Conservation (phyloP, 202 grass and related monocot genomes). For the Elaeis oleifera region DNA sequence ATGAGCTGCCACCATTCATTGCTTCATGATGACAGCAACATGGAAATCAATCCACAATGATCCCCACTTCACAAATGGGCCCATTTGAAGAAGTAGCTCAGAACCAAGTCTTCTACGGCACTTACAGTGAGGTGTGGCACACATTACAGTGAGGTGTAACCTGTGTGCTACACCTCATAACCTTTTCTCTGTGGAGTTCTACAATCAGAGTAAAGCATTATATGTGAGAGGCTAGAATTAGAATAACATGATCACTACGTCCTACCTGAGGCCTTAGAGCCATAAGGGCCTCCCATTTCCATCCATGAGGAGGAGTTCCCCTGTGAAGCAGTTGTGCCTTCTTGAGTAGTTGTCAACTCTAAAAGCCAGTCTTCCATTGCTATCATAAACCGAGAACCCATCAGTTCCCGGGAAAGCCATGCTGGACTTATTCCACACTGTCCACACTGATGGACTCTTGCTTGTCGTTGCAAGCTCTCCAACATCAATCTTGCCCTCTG, state of each 20-base stretch:
- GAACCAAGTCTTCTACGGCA: too few relatives aligned
- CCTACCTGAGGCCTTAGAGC: conserved; percentile 42
- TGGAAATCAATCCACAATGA: too few relatives aligned
- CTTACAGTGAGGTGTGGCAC: too few relatives aligned
- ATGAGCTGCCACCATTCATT: too few relatives aligned
- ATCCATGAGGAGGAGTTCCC: conserved; percentile 58
- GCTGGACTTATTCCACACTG: conserved; percentile 71
- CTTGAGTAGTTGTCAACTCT: conserved; percentile 77
- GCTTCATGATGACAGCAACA: too few relatives aligned
- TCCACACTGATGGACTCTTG: conserved; percentile 26
- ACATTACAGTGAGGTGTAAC: too few relatives aligned
- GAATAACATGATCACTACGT: background rate
- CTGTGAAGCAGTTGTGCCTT: conserved; percentile 41
- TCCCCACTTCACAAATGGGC: too few relatives aligned
- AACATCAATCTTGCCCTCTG: conserved; percentile 6
- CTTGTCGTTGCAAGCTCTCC: background rate
- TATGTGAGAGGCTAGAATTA: too few relatives aligned
- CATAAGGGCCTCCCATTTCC: conserved; percentile 34
- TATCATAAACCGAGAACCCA: conserved; percentile 58
- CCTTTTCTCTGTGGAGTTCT: too few relatives aligned
- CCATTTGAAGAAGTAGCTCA: too few relatives aligned
- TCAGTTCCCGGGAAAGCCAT: conserved; percentile 74
- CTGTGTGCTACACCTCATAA: too few relatives aligned
- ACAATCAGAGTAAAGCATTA: too few relatives aligned
- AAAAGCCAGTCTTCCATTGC: conserved; percentile 34